Conservation (phyloP, 805 yeast genomes). For the Candida orba region DNA sequence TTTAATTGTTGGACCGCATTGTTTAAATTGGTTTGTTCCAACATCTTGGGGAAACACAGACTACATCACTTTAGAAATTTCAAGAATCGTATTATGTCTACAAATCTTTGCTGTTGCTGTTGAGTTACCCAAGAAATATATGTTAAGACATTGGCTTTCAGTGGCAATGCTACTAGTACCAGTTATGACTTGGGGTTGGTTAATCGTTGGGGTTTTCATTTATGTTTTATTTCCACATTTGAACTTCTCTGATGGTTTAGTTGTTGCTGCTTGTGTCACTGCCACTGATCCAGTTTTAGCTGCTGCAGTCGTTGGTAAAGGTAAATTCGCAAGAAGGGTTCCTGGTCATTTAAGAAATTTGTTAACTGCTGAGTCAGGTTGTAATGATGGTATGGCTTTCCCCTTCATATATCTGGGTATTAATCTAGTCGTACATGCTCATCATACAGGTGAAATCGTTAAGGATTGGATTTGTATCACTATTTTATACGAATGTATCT, state of each 20-base stretch:
- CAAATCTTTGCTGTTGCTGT: slow-evolving; percentile 95
- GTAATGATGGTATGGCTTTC: slow-evolving; percentile 95
- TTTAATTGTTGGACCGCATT: slow-evolving; percentile 81
- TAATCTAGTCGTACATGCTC: slow-evolving; percentile 58
- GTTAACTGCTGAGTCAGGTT: slow-evolving; percentile 79
- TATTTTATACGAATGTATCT: slow-evolving; percentile 70
- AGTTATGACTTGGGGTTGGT: slow-evolving; percentile 89
- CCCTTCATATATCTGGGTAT: slow-evolving; percentile 77
- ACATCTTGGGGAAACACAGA: slow-evolving; percentile 81
- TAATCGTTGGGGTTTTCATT: slow-evolving; percentile 69
- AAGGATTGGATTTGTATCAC: slow-evolving; percentile 77
- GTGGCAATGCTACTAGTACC: slow-evolving; percentile 71
- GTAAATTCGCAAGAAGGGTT: slow-evolving; percentile 83
- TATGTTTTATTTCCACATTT: slow-evolving; percentile 73
- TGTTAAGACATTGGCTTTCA: slow-evolving; percentile 77
- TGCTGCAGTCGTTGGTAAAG: slow-evolving; percentile 92
- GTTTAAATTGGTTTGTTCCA: slow-evolving; percentile 79
- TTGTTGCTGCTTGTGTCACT: slow-evolving; percentile 81
- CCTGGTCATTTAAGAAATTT: slow-evolving; percentile 88
- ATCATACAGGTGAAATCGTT: slow-evolving; percentile 59
- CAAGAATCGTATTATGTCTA: slow-evolving; percentile 74
- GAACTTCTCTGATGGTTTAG: slow-evolving; percentile 61
- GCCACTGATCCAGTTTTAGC: slow-evolving; percentile 96
- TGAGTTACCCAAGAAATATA: slow-evolving; percentile 83
- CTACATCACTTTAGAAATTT: slow-evolving; percentile 71